Conservation (phyloP, 2,329 filamentous ascomycete genomes). For the Coniochaeta prunicola region DNA sequence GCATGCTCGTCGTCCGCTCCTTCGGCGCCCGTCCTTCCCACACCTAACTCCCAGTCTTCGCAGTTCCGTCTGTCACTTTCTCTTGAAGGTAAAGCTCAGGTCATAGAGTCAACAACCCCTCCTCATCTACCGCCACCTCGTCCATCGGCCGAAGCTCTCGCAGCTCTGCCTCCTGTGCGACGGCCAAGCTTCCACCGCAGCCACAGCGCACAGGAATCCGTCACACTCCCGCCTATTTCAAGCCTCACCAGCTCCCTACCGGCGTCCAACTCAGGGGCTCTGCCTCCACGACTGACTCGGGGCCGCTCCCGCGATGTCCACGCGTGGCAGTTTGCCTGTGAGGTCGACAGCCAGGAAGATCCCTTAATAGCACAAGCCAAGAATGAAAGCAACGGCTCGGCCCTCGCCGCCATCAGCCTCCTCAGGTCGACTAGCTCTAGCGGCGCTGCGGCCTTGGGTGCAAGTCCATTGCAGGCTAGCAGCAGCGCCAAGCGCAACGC, state of each 20-base stretch:
- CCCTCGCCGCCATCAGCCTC: slow-evolving; percentile 73
- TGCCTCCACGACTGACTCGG: slow-evolving; percentile 50
- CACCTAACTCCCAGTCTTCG: slow-evolving; percentile 36
- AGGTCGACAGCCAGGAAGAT: slow-evolving; percentile 66
- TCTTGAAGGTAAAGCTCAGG: slow-evolving; percentile 82
- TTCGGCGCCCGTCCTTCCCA: slow-evolving; percentile 27
- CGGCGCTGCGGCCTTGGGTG: slow-evolving; percentile 24
- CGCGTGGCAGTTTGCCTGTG: slow-evolving; percentile 87
- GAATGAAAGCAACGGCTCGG: slow-evolving; percentile 70
- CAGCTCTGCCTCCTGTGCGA: slow-evolving; percentile 40
- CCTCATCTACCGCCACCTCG: slow-evolving; percentile 50
- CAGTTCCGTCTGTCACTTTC: slow-evolving; percentile 74
- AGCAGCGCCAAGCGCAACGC: slow-evolving; percentile 57
- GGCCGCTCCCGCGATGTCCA: slow-evolving; percentile 81
- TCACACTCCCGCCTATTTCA: slow-evolving; percentile 51
- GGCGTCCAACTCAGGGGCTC: slow-evolving; percentile 22
- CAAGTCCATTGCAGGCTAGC: slow-evolving; percentile 43
- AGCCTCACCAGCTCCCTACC: slow-evolving; percentile 37
- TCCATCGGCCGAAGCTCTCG: slow-evolving; percentile 35
- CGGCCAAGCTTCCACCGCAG: slow-evolving; percentile 58
- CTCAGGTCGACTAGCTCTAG: slow-evolving; percentile 62
- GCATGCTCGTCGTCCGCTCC: slow-evolving; percentile 29
- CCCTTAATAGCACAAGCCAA: slow-evolving; percentile 76
- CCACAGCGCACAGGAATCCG: slow-evolving; percentile 56
- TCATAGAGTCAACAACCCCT: slow-evolving; percentile 63